These are phyloP conservation scores for Tinospora cordifolia DNA, from an alignment of 164 flowering plant genomes.

Conservation along the genomic window DNA sequence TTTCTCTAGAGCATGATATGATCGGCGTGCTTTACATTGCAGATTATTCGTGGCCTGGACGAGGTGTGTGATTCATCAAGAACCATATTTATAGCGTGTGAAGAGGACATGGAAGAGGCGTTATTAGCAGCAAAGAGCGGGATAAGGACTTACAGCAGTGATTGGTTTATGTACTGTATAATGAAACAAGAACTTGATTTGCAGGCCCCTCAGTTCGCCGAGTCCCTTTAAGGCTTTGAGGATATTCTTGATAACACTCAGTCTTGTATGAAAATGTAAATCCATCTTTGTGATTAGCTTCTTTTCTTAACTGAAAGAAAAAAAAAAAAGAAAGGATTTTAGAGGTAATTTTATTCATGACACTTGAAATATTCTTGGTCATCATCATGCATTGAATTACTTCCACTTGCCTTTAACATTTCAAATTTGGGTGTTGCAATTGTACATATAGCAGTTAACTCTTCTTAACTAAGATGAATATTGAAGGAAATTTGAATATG, in stretches of 20 bases:
- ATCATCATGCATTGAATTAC: too few species aligned
- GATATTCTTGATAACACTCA: neutral
- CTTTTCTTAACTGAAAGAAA: constrained; percentile 4
- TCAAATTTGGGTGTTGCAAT: too few species aligned
- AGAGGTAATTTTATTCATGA: neutral
- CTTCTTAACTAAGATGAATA: too few species aligned
- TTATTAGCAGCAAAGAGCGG: constrained; percentile 56
- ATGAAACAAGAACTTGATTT: constrained; percentile 82
- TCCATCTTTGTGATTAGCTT: neutral
- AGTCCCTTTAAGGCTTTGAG: constrained; percentile 36
- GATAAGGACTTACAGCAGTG: constrained; percentile 58
- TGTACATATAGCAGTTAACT: too few species aligned
- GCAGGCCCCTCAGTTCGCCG: constrained; percentile 72
- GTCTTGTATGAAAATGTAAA: constrained; percentile 10
- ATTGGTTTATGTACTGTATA: constrained; percentile 77
- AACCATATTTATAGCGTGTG: constrained; percentile 63
- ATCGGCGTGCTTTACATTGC: neutral
- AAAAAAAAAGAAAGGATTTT: neutral
- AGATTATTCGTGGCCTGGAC: constrained; percentile 38
- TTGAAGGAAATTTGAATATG: too few species aligned
- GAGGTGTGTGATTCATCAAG: constrained; percentile 33
- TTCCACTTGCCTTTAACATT: too few species aligned
- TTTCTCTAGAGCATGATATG: neutral
- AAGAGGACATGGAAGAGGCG: constrained; percentile 76
- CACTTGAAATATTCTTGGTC: too few species aligned